Evolutionary conservation across 2,329 filamentous ascomycete genomes (phyloP), one percentile per base, ranked within the genome.

Genomic region (Cladosporium sp.): DNA sequence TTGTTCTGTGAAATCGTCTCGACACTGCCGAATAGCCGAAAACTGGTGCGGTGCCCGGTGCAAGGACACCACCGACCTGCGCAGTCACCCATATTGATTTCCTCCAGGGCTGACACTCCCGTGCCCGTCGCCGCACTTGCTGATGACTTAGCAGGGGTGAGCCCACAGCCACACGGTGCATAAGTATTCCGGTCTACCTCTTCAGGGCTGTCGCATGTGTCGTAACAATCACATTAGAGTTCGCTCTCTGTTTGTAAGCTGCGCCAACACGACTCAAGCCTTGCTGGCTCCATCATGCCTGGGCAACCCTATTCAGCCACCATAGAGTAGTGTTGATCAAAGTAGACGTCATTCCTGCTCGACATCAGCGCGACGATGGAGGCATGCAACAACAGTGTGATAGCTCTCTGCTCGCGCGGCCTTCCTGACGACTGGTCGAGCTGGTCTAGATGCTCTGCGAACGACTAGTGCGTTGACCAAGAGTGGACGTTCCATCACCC

Each of bases 71-170:
- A 53, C 50, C 50, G 50, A 52, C 37, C 44, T 25, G 12, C 45
- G 28, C 24, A n/a, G 25, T 34, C 17, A 15, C 28, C 8, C 25
- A 10, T 35, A 32, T n/a, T 28, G 25, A 32, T 48, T 19, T 32
- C 28, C 25, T 48, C 20, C 17, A 20, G 10, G 17, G 28, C 45
- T 25, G 25, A 48, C n/a, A n/a, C 15, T 8, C 32, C 17, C 44
- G 19, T 32, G 48, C 15, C 19, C 39, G 22, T 42, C 50, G 50
- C 37, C 17, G 24, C n/a, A 7, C 15, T 17, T 24, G 10, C 10
- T 40, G 47, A 50, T 37, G 47, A 50, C 47, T 36, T 22, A 28
- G 42, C 42, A 45, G 42, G 42, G 42, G 42, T 45, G n/a, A 24
- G 13, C 42, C 24, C 8, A 24, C 15, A 45, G 3, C 25, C 22